Conservation (phyloP, 805 yeast genomes). For the Starmerella asiatica region DNA sequence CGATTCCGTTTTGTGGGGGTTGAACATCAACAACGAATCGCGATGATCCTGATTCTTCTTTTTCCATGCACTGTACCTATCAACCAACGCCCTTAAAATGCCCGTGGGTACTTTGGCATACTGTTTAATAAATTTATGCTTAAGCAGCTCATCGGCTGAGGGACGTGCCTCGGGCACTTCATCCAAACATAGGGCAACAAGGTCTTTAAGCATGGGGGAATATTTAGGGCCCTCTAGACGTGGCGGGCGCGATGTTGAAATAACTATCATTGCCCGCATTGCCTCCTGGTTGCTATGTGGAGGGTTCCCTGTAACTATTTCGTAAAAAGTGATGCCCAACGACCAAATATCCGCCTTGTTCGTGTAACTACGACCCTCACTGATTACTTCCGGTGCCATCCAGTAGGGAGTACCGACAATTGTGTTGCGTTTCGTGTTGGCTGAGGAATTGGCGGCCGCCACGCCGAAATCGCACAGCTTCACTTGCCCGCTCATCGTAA, state of each 20-base stretch:
- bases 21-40: slow-evolving; percentile 27
- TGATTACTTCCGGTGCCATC: slow-evolving; percentile 46
- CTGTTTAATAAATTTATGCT: slow-evolving; percentile 54
- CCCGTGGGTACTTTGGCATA: slow-evolving; percentile 49
- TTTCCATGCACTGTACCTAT: slow-evolving; percentile 42
- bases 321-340: slow-evolving; percentile 83
- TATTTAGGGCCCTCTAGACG: slow-evolving; percentile 83
- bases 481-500: slow-evolving; percentile 78
- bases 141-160: slow-evolving; percentile 68
- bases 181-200: slow-evolving; percentile 81
- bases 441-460: slow-evolving; percentile 78
- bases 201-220: slow-evolving; percentile 63
- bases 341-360: slow-evolving; percentile 97
- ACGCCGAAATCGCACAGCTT: slow-evolving; percentile 96
- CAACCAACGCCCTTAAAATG: slow-evolving; percentile 57
- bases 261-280: slow-evolving; percentile 82
- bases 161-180: slow-evolving; percentile 86
- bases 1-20: slow-evolving; percentile 19
- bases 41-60: slow-evolving; percentile 37
- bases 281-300: slow-evolving; percentile 96
- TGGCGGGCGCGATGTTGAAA: slow-evolving; percentile 88
- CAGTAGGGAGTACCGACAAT: slow-evolving; percentile 57
- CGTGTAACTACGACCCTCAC: slow-evolving; percentile 33
- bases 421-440: slow-evolving; percentile 63
- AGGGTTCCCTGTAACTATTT: slow-evolving; percentile 92